A percentile compares a stretch with the other conserved stretches of the same genome.
Evolutionary conservation across 169 alveolate genomes (phyloP).

Genomic region (Eimeria brunetti): DNA sequence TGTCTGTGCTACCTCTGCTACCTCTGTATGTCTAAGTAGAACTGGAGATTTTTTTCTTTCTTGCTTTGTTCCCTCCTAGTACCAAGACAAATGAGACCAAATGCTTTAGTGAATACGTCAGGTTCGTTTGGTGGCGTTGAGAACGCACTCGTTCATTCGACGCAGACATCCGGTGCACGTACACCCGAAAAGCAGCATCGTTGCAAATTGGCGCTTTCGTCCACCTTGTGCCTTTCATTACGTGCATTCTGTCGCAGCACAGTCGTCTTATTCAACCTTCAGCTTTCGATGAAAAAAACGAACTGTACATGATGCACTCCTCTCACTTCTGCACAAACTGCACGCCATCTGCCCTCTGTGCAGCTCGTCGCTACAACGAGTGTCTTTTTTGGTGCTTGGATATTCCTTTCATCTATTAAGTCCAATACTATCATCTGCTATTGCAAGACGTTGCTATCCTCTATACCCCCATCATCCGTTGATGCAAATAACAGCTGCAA

Average conservation of each 20-base stretch:
- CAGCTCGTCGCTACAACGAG: neutral
- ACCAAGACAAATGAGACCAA: neutral
- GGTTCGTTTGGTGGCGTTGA: neutral
- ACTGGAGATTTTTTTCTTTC: too few relatives aligned
- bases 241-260: neutral
- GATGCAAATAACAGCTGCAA: neutral
- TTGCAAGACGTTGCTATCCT: neutral
- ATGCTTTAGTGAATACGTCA: neutral
- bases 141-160: conserved; percentile 6
- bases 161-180: neutral
- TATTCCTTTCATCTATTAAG: neutral
- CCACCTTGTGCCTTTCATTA: neutral
- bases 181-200: neutral
- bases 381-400: too few relatives aligned
- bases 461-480: neutral
- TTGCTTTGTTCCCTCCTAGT: too few relatives aligned
- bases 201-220: neutral
- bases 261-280: neutral
- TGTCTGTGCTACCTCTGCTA: too few relatives aligned
- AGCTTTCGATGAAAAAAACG: neutral
- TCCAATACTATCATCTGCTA: too few relatives aligned
- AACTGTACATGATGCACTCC: neutral
- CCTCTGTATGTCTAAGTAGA: too few relatives aligned
- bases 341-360: neutral
- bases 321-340: neutral